phyloP scores from a whole-genome alignment of 495 filamentous ascomycete genomes.

The Penicillium lagena region DNA sequence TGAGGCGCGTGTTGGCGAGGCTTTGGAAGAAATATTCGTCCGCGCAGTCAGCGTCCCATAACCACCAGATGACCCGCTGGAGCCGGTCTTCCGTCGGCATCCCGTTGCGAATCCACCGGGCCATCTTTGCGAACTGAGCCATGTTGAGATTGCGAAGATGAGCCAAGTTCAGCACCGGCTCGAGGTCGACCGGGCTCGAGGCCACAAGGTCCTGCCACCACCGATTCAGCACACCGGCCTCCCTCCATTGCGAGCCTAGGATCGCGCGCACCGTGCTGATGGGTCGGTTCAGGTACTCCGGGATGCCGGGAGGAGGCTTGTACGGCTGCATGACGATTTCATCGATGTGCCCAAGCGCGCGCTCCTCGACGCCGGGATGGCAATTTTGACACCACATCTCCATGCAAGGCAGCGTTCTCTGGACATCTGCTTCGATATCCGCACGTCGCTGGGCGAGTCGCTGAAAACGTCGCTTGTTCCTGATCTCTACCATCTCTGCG shows the following conservation, averaged over 20 bases:
- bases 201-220: slow-evolving; percentile 2
- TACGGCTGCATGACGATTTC: slow-evolving; percentile 4
- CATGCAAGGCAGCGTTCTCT: no score
- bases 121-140: no score
- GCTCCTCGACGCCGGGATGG: neutral
- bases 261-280: neutral
- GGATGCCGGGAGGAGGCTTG: slow-evolving; percentile 3
- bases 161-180: neutral
- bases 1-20: neutral
- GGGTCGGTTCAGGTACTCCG: slow-evolving; percentile 7
- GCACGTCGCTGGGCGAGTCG: no score
- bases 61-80: neutral
- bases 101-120: no score
- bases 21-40: no score
- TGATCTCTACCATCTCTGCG: no score
- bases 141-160: no score
- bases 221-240: neutral
- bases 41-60: no score
- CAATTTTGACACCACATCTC: slow-evolving; percentile 1
- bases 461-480: no score
- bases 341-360: slow-evolving; percentile 1
- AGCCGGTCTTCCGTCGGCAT: no score
- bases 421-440: no score
- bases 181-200: neutral
- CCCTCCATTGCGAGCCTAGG: neutral